Percentiles rank a stretch among this genome's conserved stretches.
These are phyloP conservation scores for Cucurbita ficifolia DNA, from an alignment of 306 rosid species.

Conservation along the genomic window DNA sequence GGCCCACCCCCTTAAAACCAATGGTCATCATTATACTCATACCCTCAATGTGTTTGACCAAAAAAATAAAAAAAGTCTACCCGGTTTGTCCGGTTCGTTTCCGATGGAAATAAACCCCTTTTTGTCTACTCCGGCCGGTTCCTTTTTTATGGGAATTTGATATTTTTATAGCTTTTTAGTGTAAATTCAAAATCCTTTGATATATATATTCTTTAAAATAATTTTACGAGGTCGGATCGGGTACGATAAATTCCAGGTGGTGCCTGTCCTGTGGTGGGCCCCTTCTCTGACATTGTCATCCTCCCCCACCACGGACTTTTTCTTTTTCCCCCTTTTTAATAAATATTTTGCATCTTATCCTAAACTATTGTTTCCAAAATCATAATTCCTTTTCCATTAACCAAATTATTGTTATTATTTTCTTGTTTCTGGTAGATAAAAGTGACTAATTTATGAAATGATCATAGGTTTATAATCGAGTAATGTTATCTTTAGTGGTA, in stretches of 20 bases:
- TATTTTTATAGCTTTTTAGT: background rate
- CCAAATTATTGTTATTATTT: too few species aligned
- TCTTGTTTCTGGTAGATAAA: too few species aligned
- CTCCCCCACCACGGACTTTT: background rate
- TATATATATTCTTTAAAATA: background rate
- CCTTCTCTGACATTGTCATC: background rate
- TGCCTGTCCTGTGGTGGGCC: background rate
- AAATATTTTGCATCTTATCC: background rate
- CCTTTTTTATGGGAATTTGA: background rate
- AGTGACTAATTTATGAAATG: too few species aligned
- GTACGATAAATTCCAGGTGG: background rate
- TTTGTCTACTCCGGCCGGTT: background rate
- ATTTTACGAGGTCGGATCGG: background rate
- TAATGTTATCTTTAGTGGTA: too few species aligned
- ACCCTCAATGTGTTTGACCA: background rate
- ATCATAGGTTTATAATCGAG: too few species aligned
- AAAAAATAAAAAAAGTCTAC: background rate
- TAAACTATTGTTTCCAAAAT: background rate
- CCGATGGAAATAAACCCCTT: background rate
- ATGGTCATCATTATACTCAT: background rate
- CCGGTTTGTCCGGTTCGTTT: slow-evolving; percentile 6
- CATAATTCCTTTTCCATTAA: background rate
- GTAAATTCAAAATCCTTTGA: background rate
- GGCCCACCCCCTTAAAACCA: background rate
- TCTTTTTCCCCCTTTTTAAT: background rate